Evolutionary conservation across 2,329 filamentous ascomycete species (phyloP).

Genomic region (Aspergillus japonicus): DNA sequence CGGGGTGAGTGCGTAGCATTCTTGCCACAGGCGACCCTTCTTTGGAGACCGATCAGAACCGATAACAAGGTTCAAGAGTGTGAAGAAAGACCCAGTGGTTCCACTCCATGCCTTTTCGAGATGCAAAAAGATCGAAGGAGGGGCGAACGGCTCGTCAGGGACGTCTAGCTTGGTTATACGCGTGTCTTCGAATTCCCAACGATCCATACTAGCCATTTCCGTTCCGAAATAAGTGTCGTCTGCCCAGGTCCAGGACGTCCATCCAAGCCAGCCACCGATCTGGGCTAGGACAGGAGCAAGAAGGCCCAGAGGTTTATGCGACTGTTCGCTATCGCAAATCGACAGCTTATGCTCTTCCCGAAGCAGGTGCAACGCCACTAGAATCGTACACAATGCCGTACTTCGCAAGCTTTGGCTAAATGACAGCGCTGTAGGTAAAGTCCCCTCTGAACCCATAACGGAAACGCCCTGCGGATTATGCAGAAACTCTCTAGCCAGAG

Average conservation of each 20-base stretch:
- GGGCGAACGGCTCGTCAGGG: conserved; percentile 52
- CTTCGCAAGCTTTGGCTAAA: conserved; percentile 57
- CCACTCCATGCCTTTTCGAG: conserved; percentile 44
- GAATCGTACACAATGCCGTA: conserved; percentile 66
- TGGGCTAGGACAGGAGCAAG: conserved; percentile 77
- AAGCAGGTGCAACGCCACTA: conserved; percentile 78
- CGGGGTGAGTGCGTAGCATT: conserved; percentile 52
- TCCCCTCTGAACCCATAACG: conserved; percentile 57
- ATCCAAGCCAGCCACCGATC: conserved; percentile 77
- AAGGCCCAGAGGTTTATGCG: conserved; percentile 46
- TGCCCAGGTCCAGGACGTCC: conserved; percentile 60
- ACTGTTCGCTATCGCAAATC: conserved; percentile 53
- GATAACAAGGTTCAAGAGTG: conserved; percentile 50
- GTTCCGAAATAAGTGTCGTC: conserved; percentile 57
- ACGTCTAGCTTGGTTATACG: conserved; percentile 45
- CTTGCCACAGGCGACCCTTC: conserved; percentile 35
- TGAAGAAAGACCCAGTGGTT: conserved; percentile 46
- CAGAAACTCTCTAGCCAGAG: conserved; percentile 65
- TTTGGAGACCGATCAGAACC: conserved; percentile 27
- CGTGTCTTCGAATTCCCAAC: conserved; percentile 57
- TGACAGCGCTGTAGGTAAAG: conserved; percentile 61
- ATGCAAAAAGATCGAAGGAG: conserved; percentile 61
- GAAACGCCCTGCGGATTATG: conserved; percentile 57
- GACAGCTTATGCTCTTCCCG: conserved; percentile 86
- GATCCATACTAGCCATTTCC: conserved; percentile 57